These are phyloP conservation scores for Suillus tomentosus DNA, from an alignment of 768 basidiomycete genomes.

Conservation along the genomic window DNA sequence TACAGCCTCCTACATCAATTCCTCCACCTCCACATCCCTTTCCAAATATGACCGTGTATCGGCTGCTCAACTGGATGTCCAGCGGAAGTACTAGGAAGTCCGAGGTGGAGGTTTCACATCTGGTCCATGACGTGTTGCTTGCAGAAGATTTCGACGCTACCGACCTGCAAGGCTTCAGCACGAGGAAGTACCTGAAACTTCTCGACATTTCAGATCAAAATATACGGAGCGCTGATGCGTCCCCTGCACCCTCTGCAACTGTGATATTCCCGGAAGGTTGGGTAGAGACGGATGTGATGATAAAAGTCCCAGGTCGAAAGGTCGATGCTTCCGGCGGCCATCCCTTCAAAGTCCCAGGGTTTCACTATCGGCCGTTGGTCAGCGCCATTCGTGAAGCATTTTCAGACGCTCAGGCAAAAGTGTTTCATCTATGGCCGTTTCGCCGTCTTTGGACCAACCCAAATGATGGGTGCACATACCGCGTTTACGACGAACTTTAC, in stretches of 20 bases:
- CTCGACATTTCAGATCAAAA: neutral
- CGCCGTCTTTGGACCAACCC: slow-evolving; percentile 17
- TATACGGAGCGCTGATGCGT: too few species aligned
- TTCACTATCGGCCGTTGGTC: slow-evolving; percentile 19
- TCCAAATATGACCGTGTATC: slow-evolving; percentile 15
- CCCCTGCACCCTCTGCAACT: too few species aligned
- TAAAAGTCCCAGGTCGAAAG: neutral
- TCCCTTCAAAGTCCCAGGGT: slow-evolving; percentile 13
- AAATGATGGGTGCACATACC: slow-evolving; percentile 6
- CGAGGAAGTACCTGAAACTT: neutral
- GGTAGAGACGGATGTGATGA: neutral
- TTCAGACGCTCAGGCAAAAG: neutral
- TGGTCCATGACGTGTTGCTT: slow-evolving; percentile 1
- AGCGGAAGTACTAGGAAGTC: slow-evolving; percentile 9
- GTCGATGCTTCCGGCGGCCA: neutral
- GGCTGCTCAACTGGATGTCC: slow-evolving; percentile 9
- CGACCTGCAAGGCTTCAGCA: slow-evolving; percentile 10
- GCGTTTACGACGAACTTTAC: slow-evolving; percentile 23
- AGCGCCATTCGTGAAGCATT: slow-evolving; percentile 17
- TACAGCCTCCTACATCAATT: too few species aligned
- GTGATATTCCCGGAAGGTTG: neutral
- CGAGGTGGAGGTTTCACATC: slow-evolving; percentile 1
- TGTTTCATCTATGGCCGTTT: slow-evolving; percentile 29
- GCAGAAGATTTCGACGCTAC: slow-evolving; percentile 7
- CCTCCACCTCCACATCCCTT: slow-evolving; percentile 10